Percentiles rank a stretch among this genome's conserved stretches.
These are phyloP conservation scores for Cryptococcus deneoformans DNA, from an alignment of 1,284 basidiomycete genomes.

Conservation along the genomic window DNA sequence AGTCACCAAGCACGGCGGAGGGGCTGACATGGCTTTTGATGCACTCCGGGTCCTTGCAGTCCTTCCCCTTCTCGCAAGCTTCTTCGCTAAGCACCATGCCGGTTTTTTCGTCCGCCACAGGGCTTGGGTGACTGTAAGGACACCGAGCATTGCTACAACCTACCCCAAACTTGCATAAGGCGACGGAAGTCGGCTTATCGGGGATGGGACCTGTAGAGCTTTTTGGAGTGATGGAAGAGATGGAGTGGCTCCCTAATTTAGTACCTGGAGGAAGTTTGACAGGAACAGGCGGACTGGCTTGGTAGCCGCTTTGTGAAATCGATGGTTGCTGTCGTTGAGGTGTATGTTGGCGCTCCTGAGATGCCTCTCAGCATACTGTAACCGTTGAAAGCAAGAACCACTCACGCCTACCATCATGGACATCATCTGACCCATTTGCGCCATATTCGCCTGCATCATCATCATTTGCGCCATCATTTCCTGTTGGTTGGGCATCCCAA, in stretches of 20 bases:
- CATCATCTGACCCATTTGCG: conserved; percentile 51
- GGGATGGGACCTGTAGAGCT: conserved; percentile 40
- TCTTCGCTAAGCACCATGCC: conserved; percentile 92
- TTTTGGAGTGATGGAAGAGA: conserved; percentile 30
- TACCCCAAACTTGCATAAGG: conserved; percentile 80
- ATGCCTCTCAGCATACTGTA: too few species aligned
- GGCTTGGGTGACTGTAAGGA: conserved; percentile 84
- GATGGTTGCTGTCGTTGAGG: conserved; percentile 4
- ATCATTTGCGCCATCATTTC: conserved; percentile 52
- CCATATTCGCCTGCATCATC: conserved; percentile 52
- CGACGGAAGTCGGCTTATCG: conserved; percentile 47
- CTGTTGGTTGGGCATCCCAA: conserved; percentile 34
- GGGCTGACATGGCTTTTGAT: conserved; percentile 84
- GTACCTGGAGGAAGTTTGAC: conserved; percentile 35
- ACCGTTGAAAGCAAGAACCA: not conserved
- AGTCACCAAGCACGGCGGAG: conserved; percentile 60
- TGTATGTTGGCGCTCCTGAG: not conserved
- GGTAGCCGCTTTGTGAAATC: not conserved
- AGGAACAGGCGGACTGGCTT: conserved; percentile 20
- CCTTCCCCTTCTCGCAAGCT: conserved; percentile 70
- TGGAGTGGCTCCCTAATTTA: conserved; percentile 33
- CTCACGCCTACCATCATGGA: conserved; percentile 45
- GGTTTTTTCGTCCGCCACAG: conserved; percentile 83
- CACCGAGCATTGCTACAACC: conserved; percentile 87
- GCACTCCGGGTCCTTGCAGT: conserved; percentile 88